phyloP scores from a whole-genome alignment of 495 filamentous ascomycete genomes.

The Talaromyces thailandensis region DNA sequence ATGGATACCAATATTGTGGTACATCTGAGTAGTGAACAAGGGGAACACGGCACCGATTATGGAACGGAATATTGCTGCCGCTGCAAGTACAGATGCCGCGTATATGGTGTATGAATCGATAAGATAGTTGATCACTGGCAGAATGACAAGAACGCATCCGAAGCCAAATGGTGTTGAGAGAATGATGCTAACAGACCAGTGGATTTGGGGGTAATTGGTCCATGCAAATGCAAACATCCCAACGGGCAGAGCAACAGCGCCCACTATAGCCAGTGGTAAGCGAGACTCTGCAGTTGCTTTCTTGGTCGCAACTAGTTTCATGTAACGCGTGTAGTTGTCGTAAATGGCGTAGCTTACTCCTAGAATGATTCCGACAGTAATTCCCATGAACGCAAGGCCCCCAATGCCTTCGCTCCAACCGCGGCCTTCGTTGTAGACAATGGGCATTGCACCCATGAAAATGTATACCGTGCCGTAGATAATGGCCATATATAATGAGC shows the following conservation, averaged over 20 bases:
- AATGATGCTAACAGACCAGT: constrained; percentile 51
- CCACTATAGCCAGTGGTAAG: constrained; percentile 17
- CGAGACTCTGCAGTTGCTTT: constrained; percentile 17
- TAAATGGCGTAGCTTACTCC: neutral
- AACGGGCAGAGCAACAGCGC: constrained; percentile 15
- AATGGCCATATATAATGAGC: constrained; percentile 47
- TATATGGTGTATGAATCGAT: constrained; percentile 63
- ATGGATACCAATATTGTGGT: constrained; percentile 54
- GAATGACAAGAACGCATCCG: constrained; percentile 53
- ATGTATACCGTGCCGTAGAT: constrained; percentile 61
- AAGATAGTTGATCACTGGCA: constrained; percentile 58
- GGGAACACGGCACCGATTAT: constrained; percentile 65
- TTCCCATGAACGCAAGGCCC: constrained; percentile 61
- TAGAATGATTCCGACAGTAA: constrained; percentile 47
- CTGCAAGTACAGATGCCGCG: constrained; percentile 60
- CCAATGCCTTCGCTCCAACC: constrained; percentile 54
- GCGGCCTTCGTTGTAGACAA: constrained; percentile 58
- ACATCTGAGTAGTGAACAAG: constrained; percentile 61
- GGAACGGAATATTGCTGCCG: constrained; percentile 51
- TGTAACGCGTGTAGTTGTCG: constrained; percentile 12
- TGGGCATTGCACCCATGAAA: constrained; percentile 60
- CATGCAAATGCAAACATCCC: constrained; percentile 48
- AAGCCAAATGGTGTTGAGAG: constrained; percentile 53
- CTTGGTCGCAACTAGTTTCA: constrained; percentile 5
- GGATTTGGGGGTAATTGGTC: constrained; percentile 48